Percentiles rank a stretch among this genome's conserved stretches.
These are phyloP conservation scores for Tephrocybe rancida DNA, from an alignment of 768 basidiomycete species.

Conservation along the genomic window DNA sequence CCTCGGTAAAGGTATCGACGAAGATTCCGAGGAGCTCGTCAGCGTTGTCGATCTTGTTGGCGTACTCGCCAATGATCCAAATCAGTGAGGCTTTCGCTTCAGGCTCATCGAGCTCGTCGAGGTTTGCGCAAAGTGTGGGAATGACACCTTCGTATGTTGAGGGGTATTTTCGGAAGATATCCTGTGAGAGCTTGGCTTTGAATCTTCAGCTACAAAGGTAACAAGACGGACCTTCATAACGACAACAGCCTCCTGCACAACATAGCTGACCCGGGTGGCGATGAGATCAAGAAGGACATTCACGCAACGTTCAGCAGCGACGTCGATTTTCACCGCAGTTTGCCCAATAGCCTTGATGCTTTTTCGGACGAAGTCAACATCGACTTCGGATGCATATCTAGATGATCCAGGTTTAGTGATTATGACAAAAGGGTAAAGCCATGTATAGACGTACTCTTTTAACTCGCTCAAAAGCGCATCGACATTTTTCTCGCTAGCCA, in stretches of 20 bases:
- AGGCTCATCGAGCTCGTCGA: constrained; percentile 96
- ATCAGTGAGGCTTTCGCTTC: constrained; percentile 98
- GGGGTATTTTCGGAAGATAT: constrained; percentile 98
- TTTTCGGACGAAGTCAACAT: constrained; percentile 96
- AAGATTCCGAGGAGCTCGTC: constrained; percentile 90
- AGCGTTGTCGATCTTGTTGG: constrained; percentile 96
- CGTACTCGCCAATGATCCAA: constrained; percentile 99
- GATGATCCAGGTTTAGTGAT: constrained; percentile 1
- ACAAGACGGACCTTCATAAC: constrained; percentile 84
- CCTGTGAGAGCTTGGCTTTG: constrained; percentile 45
- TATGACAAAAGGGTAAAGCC: background rate
- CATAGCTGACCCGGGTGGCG: constrained; percentile 91
- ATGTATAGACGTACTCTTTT: constrained; percentile 80
- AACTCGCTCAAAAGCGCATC: constrained; percentile 94
- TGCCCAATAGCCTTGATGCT: constrained; percentile 97
- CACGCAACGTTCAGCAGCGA: constrained; percentile 91
- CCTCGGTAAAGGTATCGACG: constrained; percentile 91
- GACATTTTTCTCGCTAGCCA: constrained; percentile 90
- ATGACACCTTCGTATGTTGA: constrained; percentile 97
- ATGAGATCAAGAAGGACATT: constrained; percentile 94
- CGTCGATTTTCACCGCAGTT: constrained; percentile 93
- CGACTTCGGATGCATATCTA: constrained; percentile 96
- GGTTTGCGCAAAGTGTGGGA: constrained; percentile 89
- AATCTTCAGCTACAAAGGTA: background rate
- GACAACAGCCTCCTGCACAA: constrained; percentile 97